Evolutionary conservation across 2,329 filamentous ascomycete species (phyloP), one percentile per base, ranked within the genome.

Genomic region (Trichoderma sp.): DNA sequence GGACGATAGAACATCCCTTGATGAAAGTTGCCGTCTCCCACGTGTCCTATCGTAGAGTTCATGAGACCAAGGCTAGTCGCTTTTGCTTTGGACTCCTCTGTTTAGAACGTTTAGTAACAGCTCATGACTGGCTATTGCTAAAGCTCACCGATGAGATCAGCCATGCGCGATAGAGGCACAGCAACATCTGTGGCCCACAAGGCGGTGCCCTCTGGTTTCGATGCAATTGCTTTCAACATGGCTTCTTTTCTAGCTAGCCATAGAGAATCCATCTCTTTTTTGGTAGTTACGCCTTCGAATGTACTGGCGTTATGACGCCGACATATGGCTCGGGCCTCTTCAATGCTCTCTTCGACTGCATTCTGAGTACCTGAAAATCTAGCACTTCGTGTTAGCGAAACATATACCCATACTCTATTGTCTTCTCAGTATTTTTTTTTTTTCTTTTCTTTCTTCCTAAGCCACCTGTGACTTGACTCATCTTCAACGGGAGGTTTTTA

Each of bases 181-280:
- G 91, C 91, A 24, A 94, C 91, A 76, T 95, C 92, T 0, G 91
- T 95, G 0, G 91, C 92, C 91, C 91, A 94, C 30, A 93, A 86
- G 72, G 90, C 86, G 2, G 84, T 83, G 0, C 85, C 84, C 28
- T 86, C 81, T 59, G 87, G 83, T 69, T 84, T 85, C 78, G 90
- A 86, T 0, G 89, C 88, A 79, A 92, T 88, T 55, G 91, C 86
- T 68, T 88, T 90, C 88, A 91, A 94, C 1, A 94, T 81, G 0
- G 90, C 90, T 74, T 91, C 86, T 74, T 94, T 94, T 49, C 91
- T 83, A 5, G 91, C 91, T 52, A 88, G 89, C 91, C 91, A 94
- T 5, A 94, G 82, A 72, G 92, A 89, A 6, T 84, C 81, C 76
- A 89, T 89, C 73, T 93, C 90, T 21, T 88, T 84, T 43, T 87